Conservation (phyloP, 2,329 filamentous ascomycete species). For the Blastomyces gilchristii region DNA sequence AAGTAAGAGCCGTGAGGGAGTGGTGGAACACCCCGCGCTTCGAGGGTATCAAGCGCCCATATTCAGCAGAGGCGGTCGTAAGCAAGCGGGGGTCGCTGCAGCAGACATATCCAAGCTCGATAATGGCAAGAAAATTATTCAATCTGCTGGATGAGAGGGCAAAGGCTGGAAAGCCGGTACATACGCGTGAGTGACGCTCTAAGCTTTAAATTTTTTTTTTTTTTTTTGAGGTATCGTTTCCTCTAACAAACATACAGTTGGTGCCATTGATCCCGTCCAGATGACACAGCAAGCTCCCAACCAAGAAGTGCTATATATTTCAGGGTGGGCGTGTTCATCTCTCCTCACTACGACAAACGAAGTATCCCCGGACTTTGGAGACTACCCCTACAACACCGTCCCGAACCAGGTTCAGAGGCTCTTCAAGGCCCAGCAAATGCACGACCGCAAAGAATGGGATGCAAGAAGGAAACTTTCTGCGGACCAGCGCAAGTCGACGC, state of each 20-base stretch:
- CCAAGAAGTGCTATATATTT: slow-evolving; percentile 92
- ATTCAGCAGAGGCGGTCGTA: slow-evolving; percentile 81
- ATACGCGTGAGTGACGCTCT: slow-evolving; percentile 59
- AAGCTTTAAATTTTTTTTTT: slow-evolving; percentile 4
- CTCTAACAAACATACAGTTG: slow-evolving; percentile 51
- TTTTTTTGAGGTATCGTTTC: slow-evolving; percentile 4
- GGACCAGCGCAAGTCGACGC: slow-evolving; percentile 61
- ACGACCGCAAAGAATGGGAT: slow-evolving; percentile 94
- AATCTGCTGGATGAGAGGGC: slow-evolving; percentile 71
- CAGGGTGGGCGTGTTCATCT: slow-evolving; percentile 94
- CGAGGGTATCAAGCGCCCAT: slow-evolving; percentile 82
- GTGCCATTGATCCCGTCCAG: slow-evolving; percentile 95
- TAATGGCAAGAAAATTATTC: slow-evolving; percentile 93
- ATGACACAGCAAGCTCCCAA: slow-evolving; percentile 97
- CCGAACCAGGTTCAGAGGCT: slow-evolving; percentile 95
- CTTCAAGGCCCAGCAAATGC: slow-evolving; percentile 92
- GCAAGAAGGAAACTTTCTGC: slow-evolving; percentile 64
- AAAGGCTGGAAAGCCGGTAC: slow-evolving; percentile 73
- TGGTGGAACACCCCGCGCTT: slow-evolving; percentile 88
- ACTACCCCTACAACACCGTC: slow-evolving; percentile 98
- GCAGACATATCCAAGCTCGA: slow-evolving; percentile 79
- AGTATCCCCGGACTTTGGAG: slow-evolving; percentile 93
- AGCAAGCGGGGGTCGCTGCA: slow-evolving; percentile 83
- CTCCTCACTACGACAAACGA: slow-evolving; percentile 91
- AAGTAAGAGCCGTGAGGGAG: slow-evolving; percentile 71